Base-by-base conservation (phyloP, 306 rosid species). In the Lotus japonicus region DNA sequence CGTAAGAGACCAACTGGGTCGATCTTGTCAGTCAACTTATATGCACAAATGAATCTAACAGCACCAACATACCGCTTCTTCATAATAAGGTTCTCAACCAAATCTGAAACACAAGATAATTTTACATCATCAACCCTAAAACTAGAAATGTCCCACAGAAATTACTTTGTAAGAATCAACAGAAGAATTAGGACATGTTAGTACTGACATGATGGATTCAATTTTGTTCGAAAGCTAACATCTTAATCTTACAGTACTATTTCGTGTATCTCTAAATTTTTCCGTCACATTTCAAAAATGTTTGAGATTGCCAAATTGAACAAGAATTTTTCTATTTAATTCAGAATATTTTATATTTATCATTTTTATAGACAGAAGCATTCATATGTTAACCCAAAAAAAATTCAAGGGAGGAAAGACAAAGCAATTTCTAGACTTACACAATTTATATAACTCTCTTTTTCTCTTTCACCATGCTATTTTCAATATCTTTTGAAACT, bases 41-140 rank as follows among this genome's bases (percentile, higher is more conserved):
- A 84, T 51, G 84, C 74, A 46, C 78, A 85, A 49, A 82, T 64
- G 73, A 85, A 84, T 75, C 82, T 80, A 28, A 89, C 79, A 63
- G 94, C 95, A 77, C 57, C 82, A 7, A 84, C 33, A 44, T 53
- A 33, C 67, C 72, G 84, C 70, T 78, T 79, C 76, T 64, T 71
- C 66, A 14, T 56, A 53, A 80, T 49, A 41, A 82, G 84, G n/a
- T n/a, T 75, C 55, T 65, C 61, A 70, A 85, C 75, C 74, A 83
- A 64, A 46, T 64, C 91, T 82, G 31, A 26, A 39, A 41, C 5
- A 19, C 39, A 17, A 42, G n/a, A 51, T 46, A 12, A 26, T 9
- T 46, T 49, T 44, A 62, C 33, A 2, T 26, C n/a, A 19, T 56
- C 12, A 55, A 68, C 74, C 58, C 57, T 64, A 16, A 42, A n/a